Base-by-base conservation (phyloP, 345 rosid genomes). In the Euphorbia tirucalli region DNA sequence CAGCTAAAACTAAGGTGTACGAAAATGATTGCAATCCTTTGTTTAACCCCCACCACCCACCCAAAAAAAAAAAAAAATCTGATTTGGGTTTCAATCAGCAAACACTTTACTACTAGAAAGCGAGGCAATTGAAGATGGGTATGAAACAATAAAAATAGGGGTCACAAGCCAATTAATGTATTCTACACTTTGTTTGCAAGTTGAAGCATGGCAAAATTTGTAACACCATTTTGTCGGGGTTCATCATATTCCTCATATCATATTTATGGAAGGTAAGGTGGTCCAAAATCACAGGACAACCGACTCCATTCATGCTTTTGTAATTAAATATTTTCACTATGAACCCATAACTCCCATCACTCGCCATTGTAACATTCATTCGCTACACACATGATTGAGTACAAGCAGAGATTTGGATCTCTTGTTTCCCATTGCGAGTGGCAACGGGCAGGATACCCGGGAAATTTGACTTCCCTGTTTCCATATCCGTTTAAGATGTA, bases 231-330 rank as follows among this genome's bases (percentile, higher is more conserved):
- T 3, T 18, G 60, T 56, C 60, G 7, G 66, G 14, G 57, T 46
- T 35, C 44, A 70, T 46, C 13, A 57, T 11, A 57, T 18, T 39
- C 44, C 9, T 35, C 67, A 11, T 18, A 13, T 32, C 59, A n/a
- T 46, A 56, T 61, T 71, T 66, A 48, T 48, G 31, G 46, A 56
- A 48, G n/a, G 18, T 49, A 37, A 22, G 22, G 57, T 31, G 68
- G 58, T 61, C 74, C 74, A 10, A 10, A 37, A 5, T 61, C 22
- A 31, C 73, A 70, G 5, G 27, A 11, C 7, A 41, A 19, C 65
- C 64, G 50, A 43, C 68, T 25, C 68, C 13, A 61, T 58, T 58
- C 35, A 19, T 24, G 14, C 37, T 37, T 14, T 18, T 18, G 39
- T 7, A n/a, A n/a, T n/a, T n/a, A n/a, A n/a, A n/a, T n/a, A n/a